A percentile compares a stretch with the other conserved stretches of the same genome.
These are phyloP conservation scores for Globisporangium emineosum DNA, from an alignment of 352 stramenopile species.

Conservation along the genomic window DNA sequence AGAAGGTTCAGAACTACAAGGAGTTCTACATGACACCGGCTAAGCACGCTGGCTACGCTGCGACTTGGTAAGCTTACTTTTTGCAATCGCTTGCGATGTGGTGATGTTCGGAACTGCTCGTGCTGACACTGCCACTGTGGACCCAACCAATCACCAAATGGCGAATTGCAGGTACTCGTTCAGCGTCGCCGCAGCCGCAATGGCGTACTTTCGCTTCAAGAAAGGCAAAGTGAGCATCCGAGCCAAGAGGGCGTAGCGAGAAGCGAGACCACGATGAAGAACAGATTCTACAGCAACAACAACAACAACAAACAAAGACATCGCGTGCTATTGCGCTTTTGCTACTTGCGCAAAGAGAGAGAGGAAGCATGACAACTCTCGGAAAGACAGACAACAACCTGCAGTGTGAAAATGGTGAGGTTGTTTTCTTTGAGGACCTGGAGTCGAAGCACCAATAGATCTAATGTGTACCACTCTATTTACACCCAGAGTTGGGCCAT, in stretches of 20 bases:
- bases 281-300: no score
- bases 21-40: conserved; percentile 89
- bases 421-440: no score
- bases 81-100: neutral
- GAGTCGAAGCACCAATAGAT: no score
- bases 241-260: conserved; percentile 4
- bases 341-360: no score
- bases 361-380: no score
- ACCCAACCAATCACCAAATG: no score
- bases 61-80: conserved; percentile 62
- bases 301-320: no score
- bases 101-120: neutral
- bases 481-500: no score
- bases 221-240: conserved; percentile 35
- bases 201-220: conserved; percentile 71
- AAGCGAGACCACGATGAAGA: neutral
- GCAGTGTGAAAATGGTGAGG: no score
- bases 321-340: no score
- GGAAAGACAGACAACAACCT: no score
- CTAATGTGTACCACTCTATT: neutral
- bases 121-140: neutral
- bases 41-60: conserved; percentile 82
- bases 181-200: conserved; percentile 64
- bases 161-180: conserved; percentile 58
- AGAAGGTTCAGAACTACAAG: conserved; percentile 74